A percentile compares a stretch with the other conserved stretches of the same genome.
These are phyloP conservation scores for Lolium multiflorum DNA, from an alignment of 176 grass and related monocot species.

Conservation along the genomic window DNA sequence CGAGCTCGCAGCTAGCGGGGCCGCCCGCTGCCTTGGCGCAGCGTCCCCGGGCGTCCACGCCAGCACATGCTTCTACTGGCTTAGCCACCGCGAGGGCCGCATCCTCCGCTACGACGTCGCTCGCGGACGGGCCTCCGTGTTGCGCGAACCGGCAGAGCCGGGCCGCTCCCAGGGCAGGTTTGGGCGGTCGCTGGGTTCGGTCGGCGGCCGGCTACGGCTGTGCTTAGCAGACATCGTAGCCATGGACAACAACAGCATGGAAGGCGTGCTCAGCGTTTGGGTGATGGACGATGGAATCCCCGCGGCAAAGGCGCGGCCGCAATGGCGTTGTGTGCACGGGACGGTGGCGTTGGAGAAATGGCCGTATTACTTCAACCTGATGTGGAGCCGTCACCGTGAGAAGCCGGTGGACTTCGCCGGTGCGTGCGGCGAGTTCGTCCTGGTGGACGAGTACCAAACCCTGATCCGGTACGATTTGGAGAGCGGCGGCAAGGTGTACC, in stretches of 20 bases:
- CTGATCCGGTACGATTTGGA: constrained; percentile 2
- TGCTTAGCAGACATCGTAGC: no score
- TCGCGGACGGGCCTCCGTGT: no score
- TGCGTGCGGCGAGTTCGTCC: neutral
- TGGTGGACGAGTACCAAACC: neutral
- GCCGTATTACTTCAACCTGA: neutral
- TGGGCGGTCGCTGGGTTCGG: no score
- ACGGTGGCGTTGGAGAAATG: neutral
- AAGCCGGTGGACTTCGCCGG: neutral
- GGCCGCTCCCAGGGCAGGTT: no score
- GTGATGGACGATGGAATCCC: neutral
- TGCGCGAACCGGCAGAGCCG: no score
- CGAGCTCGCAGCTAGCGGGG: no score
- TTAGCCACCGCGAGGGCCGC: no score
- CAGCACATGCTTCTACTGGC: no score
- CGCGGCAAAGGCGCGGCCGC: neutral
- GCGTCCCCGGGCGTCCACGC: no score
- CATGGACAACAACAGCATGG: neutral
- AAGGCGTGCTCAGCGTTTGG: constrained; percentile 14
- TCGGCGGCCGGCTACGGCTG: no score
- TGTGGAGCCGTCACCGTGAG: neutral
- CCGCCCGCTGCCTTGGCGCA: no score
- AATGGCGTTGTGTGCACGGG: neutral
- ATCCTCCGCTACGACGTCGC: no score
- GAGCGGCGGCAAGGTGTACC: neutral